A percentile compares a stretch with the other conserved stretches of the same genome.
Evolutionary conservation across 495 filamentous ascomycete species (phyloP).

Genomic region (Podospora tetraspora): DNA sequence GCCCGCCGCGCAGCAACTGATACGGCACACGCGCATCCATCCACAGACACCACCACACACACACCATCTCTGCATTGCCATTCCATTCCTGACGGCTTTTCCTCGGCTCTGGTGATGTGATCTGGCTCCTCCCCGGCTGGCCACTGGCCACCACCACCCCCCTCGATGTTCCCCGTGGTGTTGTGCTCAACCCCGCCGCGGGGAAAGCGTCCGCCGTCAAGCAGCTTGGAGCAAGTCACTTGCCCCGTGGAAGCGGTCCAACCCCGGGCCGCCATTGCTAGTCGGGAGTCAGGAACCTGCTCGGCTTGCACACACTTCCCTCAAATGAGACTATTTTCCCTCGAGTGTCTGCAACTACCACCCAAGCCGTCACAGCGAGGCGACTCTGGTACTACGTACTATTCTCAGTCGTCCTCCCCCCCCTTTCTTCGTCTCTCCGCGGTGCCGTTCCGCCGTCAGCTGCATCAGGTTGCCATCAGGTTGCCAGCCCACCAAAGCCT

Average conservation of each 20-base stretch:
- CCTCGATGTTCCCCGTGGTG: conserved; percentile 5
- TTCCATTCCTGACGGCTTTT: conserved; percentile 4
- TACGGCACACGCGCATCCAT: neutral
- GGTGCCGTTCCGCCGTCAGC: neutral
- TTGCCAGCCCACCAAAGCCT: conserved; percentile 53
- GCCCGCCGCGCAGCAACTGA: neutral
- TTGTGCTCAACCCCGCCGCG: conserved; percentile 22
- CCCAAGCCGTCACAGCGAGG: conserved; percentile 18
- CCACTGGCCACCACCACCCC: neutral
- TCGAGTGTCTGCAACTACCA: neutral
- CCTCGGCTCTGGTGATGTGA: conserved; percentile 6
- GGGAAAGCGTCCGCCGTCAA: conserved; percentile 26
- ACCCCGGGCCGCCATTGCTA: neutral
- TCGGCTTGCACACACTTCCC: neutral
- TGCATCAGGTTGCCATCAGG: conserved; percentile 7
- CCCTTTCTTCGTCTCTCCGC: conserved; percentile 1
- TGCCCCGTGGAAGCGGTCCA: conserved; percentile 8
- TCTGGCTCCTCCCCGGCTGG: conserved; percentile 3
- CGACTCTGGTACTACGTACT: neutral
- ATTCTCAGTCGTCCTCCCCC: neutral
- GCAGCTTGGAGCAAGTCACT: conserved; percentile 15
- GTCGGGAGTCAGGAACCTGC: neutral
- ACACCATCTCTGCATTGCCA: neutral
- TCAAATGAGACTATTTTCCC: neutral
- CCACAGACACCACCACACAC: neutral